A percentile compares a stretch with the other conserved stretches of the same genome.
Evolutionary conservation across 768 basidiomycete genomes (phyloP).

Genomic region (Boletus insuetus): DNA sequence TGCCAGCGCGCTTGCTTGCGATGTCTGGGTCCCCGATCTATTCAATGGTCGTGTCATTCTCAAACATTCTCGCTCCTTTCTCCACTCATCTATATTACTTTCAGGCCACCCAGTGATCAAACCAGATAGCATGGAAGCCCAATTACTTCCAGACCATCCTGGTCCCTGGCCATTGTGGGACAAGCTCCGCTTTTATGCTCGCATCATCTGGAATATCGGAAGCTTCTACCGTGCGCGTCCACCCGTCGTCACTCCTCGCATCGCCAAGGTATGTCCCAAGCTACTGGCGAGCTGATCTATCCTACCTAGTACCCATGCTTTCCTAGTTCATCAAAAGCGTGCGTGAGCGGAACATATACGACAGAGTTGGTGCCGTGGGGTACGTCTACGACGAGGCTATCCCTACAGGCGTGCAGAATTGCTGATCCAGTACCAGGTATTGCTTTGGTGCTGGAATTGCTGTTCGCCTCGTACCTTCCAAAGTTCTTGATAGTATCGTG

Average conservation of each 20-base stretch:
- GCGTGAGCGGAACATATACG: constrained; percentile 38
- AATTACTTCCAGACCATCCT: constrained; percentile 29
- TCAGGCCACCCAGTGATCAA: constrained; percentile 30
- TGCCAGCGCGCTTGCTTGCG: constrained; percentile 46
- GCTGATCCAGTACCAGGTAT: constrained; percentile 27
- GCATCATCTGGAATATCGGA: constrained; percentile 20
- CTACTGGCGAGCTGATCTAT: neutral
- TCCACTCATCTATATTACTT: neutral
- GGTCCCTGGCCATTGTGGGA: constrained; percentile 19
- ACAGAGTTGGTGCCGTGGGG: constrained; percentile 43
- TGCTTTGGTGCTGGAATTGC: constrained; percentile 37
- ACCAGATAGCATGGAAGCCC: constrained; percentile 26
- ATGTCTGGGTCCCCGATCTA: constrained; percentile 64
- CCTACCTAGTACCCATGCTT: neutral
- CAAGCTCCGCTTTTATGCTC: constrained; percentile 14
- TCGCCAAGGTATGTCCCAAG: constrained; percentile 19
- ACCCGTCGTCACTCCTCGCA: constrained; percentile 27
- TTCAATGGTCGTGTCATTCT: constrained; percentile 44
- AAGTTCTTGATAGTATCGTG: constrained; percentile 36
- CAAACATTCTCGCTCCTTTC: neutral
- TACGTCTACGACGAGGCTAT: constrained; percentile 16
- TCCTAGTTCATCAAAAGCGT: constrained; percentile 37
- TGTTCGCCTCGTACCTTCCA: constrained; percentile 27
- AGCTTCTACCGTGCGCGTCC: constrained; percentile 23
- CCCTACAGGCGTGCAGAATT: neutral